Evolutionary conservation across 2,329 filamentous ascomycete genomes (phyloP).

Genomic region (Fusarium sp.): DNA sequence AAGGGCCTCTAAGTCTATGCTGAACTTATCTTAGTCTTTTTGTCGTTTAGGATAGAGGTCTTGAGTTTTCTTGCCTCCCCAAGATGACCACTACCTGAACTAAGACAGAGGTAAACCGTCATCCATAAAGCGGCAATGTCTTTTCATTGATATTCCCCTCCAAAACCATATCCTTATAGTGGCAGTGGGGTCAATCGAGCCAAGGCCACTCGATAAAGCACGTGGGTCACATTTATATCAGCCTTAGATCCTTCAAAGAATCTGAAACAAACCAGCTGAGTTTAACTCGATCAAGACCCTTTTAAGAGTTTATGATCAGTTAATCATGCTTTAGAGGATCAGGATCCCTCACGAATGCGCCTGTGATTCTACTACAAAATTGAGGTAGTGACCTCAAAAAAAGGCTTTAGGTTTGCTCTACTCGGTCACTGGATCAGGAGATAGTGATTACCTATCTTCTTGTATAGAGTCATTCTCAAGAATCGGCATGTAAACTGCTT

Average conservation of each 20-base stretch:
- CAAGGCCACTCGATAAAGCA: neutral
- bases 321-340: neutral
- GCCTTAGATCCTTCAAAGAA: neutral
- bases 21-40: neutral
- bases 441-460: rapidly evolving
- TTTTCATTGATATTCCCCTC: no score
- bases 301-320: neutral
- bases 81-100: neutral
- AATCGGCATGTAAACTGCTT: neutral
- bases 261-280: neutral
- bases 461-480: rapidly evolving
- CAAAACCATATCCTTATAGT: neutral
- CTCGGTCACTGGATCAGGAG: neutral
- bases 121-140: neutral
- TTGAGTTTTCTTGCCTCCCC: no score
- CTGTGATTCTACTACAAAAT: neutral
- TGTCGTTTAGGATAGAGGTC: neutral
- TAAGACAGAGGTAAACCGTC: no score
- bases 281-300: neutral
- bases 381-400: neutral
- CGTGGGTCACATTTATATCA: neutral
- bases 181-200: neutral
- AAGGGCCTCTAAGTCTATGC: neutral
- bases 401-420: neutral
- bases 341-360: neutral